A percentile compares a stretch with the other conserved stretches of the same genome.
phyloP scores from a whole-genome alignment of 768 basidiomycete genomes.

The Zangia roseola region DNA sequence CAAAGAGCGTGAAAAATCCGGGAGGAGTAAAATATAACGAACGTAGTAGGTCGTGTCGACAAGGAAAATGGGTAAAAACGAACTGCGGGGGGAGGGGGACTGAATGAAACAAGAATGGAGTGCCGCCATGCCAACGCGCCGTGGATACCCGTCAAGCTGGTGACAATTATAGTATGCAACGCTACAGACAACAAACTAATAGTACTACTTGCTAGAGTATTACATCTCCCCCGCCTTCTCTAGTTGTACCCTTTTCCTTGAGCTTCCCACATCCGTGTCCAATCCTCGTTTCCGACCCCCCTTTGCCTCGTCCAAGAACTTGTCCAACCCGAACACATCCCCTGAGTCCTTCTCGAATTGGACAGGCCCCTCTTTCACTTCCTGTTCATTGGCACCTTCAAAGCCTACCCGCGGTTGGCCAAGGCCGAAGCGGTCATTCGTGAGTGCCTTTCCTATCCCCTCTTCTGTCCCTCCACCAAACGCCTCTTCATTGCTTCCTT shows the following conservation, averaged over 20 bases:
- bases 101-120: slow-evolving; percentile 6
- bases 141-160: too few relatives aligned
- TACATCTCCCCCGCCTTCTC: slow-evolving; percentile 56
- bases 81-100: too few relatives aligned
- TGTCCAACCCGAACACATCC: slow-evolving; percentile 96
- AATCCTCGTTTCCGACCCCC: slow-evolving; percentile 88
- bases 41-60: background rate
- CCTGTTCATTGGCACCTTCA: slow-evolving; percentile 85
- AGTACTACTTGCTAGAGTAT: too few relatives aligned
- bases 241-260: slow-evolving; percentile 69
- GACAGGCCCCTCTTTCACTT: slow-evolving; percentile 88
- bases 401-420: slow-evolving; percentile 85
- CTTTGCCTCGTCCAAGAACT: slow-evolving; percentile 97
- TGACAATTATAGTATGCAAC: too few relatives aligned
- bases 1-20: slow-evolving; percentile 19
- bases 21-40: slow-evolving; percentile 5
- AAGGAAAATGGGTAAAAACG: too few relatives aligned
- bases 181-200: too few relatives aligned
- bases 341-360: slow-evolving; percentile 97
- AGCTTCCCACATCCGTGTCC: slow-evolving; percentile 69
- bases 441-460: slow-evolving; percentile 85
- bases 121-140: slow-evolving; percentile 16
- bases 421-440: slow-evolving; percentile 91
- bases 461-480: slow-evolving; percentile 96
- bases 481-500: slow-evolving; percentile 77